A percentile compares a stretch with the other conserved stretches of the same genome.
These are phyloP conservation scores for Casuarina cunninghamiana DNA, from an alignment of 306 rosid species.

Conservation along the genomic window DNA sequence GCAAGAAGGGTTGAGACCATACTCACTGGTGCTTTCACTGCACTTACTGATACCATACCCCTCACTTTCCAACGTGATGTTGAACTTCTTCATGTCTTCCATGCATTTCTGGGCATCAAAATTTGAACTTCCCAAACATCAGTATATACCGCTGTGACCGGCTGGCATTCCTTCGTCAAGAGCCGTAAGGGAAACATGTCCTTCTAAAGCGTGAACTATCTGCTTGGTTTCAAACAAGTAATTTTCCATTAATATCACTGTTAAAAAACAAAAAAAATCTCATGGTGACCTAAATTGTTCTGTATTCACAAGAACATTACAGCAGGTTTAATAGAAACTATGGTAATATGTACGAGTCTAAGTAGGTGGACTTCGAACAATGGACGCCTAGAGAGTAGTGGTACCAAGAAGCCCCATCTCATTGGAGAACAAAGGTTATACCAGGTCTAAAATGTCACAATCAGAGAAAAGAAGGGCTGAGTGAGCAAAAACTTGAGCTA, in stretches of 20 bases:
- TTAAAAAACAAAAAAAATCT: not conserved
- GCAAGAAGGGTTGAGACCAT: constrained; percentile 39
- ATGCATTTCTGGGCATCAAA: constrained; percentile 25
- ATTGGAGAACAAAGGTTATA: not conserved
- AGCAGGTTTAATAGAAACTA: not conserved
- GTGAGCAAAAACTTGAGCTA: not conserved
- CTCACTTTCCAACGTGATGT: constrained; percentile 30
- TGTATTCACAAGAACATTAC: not conserved
- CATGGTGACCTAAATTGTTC: not conserved
- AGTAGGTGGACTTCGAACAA: not conserved
- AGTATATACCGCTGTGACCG: constrained; percentile 24
- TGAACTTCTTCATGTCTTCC: constrained; percentile 36
- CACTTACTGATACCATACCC: constrained; percentile 30
- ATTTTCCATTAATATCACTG: not conserved
- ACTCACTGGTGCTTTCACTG: constrained; percentile 51
- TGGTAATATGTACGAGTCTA: not conserved
- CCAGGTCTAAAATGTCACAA: not conserved
- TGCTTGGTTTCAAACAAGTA: constrained; percentile 21
- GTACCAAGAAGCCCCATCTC: not conserved
- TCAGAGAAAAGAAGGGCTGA: not conserved
- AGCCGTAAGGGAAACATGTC: constrained; percentile 40
- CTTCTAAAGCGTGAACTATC: constrained; percentile 57
- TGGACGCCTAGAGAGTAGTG: not conserved
- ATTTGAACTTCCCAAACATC: constrained; percentile 31
- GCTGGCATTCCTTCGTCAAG: constrained; percentile 33